Evolutionary conservation across 2,329 filamentous ascomycete genomes (phyloP).

Genomic region (Trichocomaceae sp.): DNA sequence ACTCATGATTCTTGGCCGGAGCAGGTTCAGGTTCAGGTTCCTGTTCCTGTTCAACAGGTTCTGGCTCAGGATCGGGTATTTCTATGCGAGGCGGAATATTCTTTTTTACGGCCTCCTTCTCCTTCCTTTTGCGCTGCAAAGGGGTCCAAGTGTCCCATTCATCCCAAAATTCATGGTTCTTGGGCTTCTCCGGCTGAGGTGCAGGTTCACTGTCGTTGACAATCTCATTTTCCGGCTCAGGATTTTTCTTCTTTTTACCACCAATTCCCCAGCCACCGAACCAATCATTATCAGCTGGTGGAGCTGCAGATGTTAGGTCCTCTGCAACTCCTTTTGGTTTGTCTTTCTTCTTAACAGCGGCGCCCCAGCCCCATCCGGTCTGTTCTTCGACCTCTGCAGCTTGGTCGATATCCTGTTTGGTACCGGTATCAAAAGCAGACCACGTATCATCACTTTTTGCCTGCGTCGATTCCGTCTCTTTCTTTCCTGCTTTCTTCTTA

Average conservation of each 20-base stretch:
- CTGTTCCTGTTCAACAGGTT: conserved; percentile 14
- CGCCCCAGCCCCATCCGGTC: conserved; percentile 26
- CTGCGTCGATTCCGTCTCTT: conserved; percentile 10
- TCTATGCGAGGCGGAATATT: conserved; percentile 12
- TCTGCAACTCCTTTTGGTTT: conserved; percentile 23
- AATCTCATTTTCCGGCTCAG: background rate
- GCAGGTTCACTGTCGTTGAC: conserved; percentile 19
- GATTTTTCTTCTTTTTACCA: conserved; percentile 32
- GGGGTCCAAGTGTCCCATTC: conserved; percentile 15
- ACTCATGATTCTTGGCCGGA: conserved; percentile 9
- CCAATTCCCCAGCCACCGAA: conserved; percentile 23
- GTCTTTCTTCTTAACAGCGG: conserved; percentile 25
- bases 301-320: conserved; percentile 22
- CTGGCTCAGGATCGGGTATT: conserved; percentile 18
- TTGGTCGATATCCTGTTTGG: conserved; percentile 4
- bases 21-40: conserved; percentile 15
- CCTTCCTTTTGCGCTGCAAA: conserved; percentile 16
- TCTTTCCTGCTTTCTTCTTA: conserved; percentile 35
- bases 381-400: conserved; percentile 17
- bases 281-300: conserved; percentile 30
- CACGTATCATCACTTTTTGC: conserved; percentile 17
- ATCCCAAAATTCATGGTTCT: conserved; percentile 13
- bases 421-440: conserved; percentile 13
- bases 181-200: conserved; percentile 15
- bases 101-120: conserved; percentile 13